Base-by-base conservation (phyloP, 2,329 filamentous ascomycete genomes). In the Colletotrichum limetticola region DNA sequence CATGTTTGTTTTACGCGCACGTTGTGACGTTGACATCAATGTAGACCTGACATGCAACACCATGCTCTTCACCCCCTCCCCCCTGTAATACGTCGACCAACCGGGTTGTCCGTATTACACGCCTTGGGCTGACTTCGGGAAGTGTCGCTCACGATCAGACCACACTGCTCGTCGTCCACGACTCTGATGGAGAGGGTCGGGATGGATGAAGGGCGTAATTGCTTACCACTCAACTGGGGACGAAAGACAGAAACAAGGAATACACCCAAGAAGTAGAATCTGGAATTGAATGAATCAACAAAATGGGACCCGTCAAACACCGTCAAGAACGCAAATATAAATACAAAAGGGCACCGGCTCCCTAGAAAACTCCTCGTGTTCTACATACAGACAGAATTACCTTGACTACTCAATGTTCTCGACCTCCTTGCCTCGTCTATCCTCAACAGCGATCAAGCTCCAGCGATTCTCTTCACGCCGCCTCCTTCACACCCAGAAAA, bases 41-140 rank as follows among this genome's bases (percentile, higher is more conserved):
- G 66, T 58, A 64, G 35, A n/a, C 19, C 16, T 46, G 5, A 7
- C 16, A 9, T 46, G 42, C 42, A 46, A 7, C 42, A 46, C 42
- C 42, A 16, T 46, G 42, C 7, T n/a, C 16, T 1, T n/a, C 16
- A 6, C 37, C 37, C 37, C 7, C 5, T 32, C 16, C 37, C 37
- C 37, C 7, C 5, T 32, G 2, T 14, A 46, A 16, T 24, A 19
- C 16, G 28, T 61, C 32, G 19, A 28, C 49, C 68, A 71, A 57
- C 49, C 35, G 57, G 49, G 35, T 60, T 35, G 19, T 71, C 16
- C 49, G 57, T 58, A 69, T 65, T 69, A 65, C 53, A 58, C 35
- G 16, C 5, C 26, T 19, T 46, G 42, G 16, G 42, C 42, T 28
- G 52, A 55, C 14, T 1, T 30, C 16, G 24, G 26, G 11, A 16